These are phyloP conservation scores for Salvia hispanica DNA, from an alignment of 257 asterid species.

Conservation along the genomic window DNA sequence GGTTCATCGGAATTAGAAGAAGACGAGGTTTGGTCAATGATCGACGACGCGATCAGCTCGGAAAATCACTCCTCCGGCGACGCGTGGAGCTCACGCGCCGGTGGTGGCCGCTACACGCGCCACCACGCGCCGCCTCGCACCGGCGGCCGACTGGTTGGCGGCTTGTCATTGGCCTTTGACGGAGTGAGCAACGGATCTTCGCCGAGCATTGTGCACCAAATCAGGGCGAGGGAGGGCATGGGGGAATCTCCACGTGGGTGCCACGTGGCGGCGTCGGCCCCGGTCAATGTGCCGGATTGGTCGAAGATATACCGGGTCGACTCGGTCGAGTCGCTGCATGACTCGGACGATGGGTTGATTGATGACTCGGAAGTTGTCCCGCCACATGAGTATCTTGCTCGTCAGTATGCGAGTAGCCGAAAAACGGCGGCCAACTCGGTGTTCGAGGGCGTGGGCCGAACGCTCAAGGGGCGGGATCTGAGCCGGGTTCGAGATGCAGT, in stretches of 20 bases:
- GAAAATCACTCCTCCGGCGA: constrained; percentile 29
- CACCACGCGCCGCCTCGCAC: constrained; percentile 35
- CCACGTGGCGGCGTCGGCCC: constrained; percentile 63
- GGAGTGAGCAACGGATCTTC: constrained; percentile 42
- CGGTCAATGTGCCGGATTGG: constrained; percentile 80
- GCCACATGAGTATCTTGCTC: constrained; percentile 79
- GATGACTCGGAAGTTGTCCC: constrained; percentile 61
- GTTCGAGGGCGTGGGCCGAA: constrained; percentile 79
- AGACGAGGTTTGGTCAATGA: constrained; percentile 73
- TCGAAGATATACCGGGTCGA: constrained; percentile 69
- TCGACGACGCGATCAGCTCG: constrained; percentile 46
- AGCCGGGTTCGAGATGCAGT: constrained; percentile 91
- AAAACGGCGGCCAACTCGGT: constrained; percentile 59
- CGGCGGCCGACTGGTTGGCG: constrained; percentile 53
- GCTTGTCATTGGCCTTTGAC: constrained; percentile 75
- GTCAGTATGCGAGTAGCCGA: constrained; percentile 52
- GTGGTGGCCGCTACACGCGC: constrained; percentile 31
- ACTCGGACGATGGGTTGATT: constrained; percentile 42
- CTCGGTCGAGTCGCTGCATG: constrained; percentile 65
- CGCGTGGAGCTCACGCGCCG: constrained; percentile 63
- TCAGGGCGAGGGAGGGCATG: constrained; percentile 45
- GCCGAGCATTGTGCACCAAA: constrained; percentile 65
- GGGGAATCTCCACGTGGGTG: constrained; percentile 53
- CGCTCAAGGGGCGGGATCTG: constrained; percentile 78
- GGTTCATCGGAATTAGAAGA: constrained; percentile 60